These are phyloP conservation scores for Monosporascus sp. DNA, from an alignment of 2,329 filamentous ascomycete species.

Conservation along the genomic window DNA sequence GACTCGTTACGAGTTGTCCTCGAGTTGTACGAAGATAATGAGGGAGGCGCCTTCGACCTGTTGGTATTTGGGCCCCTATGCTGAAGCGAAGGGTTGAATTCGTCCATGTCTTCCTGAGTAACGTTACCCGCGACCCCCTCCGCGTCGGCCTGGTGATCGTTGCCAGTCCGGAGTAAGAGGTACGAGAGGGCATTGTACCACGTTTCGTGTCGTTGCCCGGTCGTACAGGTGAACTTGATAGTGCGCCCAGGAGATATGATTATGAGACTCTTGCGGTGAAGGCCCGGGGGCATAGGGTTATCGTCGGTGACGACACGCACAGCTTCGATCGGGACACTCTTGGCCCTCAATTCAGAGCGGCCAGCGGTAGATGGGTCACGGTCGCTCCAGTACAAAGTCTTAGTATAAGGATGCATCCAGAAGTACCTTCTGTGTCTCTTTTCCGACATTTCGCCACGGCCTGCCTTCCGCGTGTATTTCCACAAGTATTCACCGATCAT, in stretches of 20 bases:
- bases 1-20: conserved; percentile 64
- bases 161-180: conserved; percentile 71
- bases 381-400: conserved; percentile 95
- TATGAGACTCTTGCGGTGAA: conserved; percentile 90
- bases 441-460: conserved; percentile 81
- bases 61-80: conserved; percentile 36
- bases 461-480: conserved; percentile 96
- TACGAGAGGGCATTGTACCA: conserved; percentile 98
- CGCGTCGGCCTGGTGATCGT: conserved; percentile 57
- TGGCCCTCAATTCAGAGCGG: conserved; percentile 69
- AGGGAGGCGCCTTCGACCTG: conserved; percentile 54
- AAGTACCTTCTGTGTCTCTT: conserved; percentile 94
- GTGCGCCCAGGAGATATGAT: conserved; percentile 83
- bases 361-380: conserved; percentile 76
- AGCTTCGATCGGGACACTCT: conserved; percentile 91
- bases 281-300: conserved; percentile 89
- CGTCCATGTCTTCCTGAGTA: conserved; percentile 60
- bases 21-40: conserved; percentile 77
- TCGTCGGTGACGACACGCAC: conserved; percentile 90
- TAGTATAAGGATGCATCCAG: conserved; percentile 97
- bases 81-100: conserved; percentile 71
- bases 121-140: conserved; percentile 55
- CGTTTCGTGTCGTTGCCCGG: conserved; percentile 90
- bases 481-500: conserved; percentile 99
- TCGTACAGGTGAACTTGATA: conserved; percentile 92